Percentiles rank a stretch among this genome's conserved stretches.
These are phyloP conservation scores for Colletotrichum endophyticum DNA, from an alignment of 2,329 filamentous ascomycete species.

Conservation along the genomic window DNA sequence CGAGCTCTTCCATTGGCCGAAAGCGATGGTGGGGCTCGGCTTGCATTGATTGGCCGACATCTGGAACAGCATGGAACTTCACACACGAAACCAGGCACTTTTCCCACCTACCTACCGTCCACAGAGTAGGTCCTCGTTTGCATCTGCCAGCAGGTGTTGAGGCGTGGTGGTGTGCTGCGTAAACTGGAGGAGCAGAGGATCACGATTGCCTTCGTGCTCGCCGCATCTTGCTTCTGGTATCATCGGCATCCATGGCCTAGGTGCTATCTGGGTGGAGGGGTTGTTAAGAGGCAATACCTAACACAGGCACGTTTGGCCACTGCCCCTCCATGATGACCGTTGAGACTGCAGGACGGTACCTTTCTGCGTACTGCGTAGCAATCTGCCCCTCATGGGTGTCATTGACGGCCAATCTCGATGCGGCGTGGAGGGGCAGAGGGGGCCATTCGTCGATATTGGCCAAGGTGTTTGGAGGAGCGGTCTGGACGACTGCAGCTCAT, in stretches of 20 bases:
- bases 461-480: slow-evolving; percentile 3
- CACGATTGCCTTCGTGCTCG: not conserved
- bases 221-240: not conserved
- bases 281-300: not conserved
- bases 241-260: not conserved
- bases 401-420: not conserved
- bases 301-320: not conserved
- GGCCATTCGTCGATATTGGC: not conserved
- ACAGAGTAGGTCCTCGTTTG: not conserved
- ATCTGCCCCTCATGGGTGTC: slow-evolving; percentile 2
- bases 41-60: slow-evolving; percentile 18
- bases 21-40: not conserved
- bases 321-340: not conserved
- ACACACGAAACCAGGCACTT: slow-evolving; percentile 19
- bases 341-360: not conserved
- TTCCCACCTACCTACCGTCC: not conserved
- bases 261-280: not conserved
- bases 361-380: not conserved
- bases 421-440: not conserved
- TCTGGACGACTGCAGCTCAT: slow-evolving; percentile 4
- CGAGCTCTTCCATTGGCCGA: not conserved
- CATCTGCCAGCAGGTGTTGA: not conserved
- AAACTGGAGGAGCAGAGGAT: not conserved
- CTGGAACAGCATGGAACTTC: slow-evolving; percentile 21
- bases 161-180: not conserved